A percentile compares a stretch with the other conserved stretches of the same genome.
Conservation (phyloP, 352 stramenopile species). For the Phytophthora rubi region DNA sequence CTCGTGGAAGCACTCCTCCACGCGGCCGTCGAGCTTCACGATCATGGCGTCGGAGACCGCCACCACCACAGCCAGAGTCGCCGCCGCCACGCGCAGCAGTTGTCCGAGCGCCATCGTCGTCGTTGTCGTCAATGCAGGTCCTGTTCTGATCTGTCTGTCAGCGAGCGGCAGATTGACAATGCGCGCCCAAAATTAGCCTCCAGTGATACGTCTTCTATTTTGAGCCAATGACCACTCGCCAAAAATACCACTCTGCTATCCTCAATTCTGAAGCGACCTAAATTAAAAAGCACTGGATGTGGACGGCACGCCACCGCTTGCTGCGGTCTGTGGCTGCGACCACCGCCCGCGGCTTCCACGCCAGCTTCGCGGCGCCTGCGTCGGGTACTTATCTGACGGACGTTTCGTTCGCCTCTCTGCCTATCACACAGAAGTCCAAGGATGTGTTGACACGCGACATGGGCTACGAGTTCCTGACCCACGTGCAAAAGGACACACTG, state of each 20-base stretch:
- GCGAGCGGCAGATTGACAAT: slow-evolving; percentile 17
- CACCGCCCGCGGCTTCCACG: slow-evolving; percentile 23
- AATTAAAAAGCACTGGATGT: slow-evolving; percentile 20
- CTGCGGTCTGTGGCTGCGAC: background rate
- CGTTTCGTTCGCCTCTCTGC: slow-evolving; percentile 52
- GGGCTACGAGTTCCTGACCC: slow-evolving; percentile 88
- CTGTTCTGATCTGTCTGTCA: background rate
- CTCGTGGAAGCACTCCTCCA: slow-evolving; percentile 84
- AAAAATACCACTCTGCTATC: slow-evolving; percentile 15
- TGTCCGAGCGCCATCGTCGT: slow-evolving; percentile 29
- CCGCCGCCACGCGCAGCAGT: slow-evolving; percentile 30
- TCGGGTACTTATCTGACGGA: slow-evolving; percentile 46
- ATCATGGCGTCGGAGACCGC: slow-evolving; percentile 56
- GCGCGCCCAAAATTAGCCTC: slow-evolving; percentile 13
- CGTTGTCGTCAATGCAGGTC: background rate
- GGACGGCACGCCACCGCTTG: slow-evolving; percentile 29
- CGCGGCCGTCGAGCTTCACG: slow-evolving; percentile 52
- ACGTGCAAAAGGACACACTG: slow-evolving; percentile 90
- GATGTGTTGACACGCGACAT: slow-evolving; percentile 79
- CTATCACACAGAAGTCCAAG: slow-evolving; percentile 62
- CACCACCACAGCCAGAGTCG: slow-evolving; percentile 36
- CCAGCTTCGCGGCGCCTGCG: slow-evolving; percentile 10
- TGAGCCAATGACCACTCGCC: slow-evolving; percentile 18
- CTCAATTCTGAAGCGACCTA: background rate
- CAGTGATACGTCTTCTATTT: slow-evolving; percentile 14